Evolutionary conservation across 768 basidiomycete genomes (phyloP), one percentile per base, ranked within the genome.

Genomic region (Lentinula boryana): DNA sequence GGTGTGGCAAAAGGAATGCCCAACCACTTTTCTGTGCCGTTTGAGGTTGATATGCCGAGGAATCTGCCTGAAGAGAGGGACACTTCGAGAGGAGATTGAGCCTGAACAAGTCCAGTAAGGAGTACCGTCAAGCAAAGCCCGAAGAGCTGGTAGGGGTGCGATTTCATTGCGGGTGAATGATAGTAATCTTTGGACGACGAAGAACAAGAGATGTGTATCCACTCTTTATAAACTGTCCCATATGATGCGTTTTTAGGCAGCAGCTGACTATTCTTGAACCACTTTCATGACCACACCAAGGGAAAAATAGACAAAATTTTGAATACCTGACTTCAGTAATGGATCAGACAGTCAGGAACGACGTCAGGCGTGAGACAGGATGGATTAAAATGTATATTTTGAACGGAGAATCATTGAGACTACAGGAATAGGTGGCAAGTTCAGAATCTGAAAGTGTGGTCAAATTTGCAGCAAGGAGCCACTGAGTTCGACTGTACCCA

Each of bases 1-100:
- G 85, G 76, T 62, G 79, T 70, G 4, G 84, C 86, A 60, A 75
- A 89, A 0, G 81, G 86, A 36, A 89, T 78, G 2, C 85, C 86
- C 12, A 86, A 74, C 79, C 84, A 88, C 66, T 75, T 74, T 54
- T 86, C 81, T 9, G 78, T 78, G 8, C 77, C 78, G 51, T 79
- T 78, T 0, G 71, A 51, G 12, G 74, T 75, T 7, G 72, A 60
- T 4, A 79, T 63, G 8, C 84, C 84, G 2, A 75, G 77, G 62
- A 84, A 84, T 0, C 70, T 75, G 4, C 84, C 84, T 6, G 73
- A 76, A 9, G 68, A 72, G 8, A 81, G 64, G 5, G 58, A 62
- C 15, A 83, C 72, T 16, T 80, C 76, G 21, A 78, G 70, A 32
- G 55, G 44, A 27, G 55, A 56, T 43, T 43, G 27, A 4, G 55